Evolutionary conservation across 805 yeast genomes (phyloP).

Genomic region (Spathaspora hagerdaliae): DNA sequence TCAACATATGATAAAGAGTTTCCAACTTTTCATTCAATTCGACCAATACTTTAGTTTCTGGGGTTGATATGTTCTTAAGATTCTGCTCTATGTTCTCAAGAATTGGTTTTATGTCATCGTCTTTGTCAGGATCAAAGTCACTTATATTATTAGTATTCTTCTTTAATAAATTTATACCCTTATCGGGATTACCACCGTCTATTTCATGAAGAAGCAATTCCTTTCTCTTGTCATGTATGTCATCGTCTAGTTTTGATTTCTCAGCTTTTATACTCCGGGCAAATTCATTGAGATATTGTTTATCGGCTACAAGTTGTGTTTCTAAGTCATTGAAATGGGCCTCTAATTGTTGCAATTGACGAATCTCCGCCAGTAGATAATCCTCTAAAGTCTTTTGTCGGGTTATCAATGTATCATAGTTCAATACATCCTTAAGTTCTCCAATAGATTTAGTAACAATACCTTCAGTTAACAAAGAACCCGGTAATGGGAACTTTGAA

Average conservation of each 20-base stretch:
- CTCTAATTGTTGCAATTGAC: conserved; percentile 32
- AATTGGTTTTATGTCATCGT: conserved; percentile 14
- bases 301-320: conserved; percentile 26
- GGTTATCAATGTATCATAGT: conserved; percentile 21
- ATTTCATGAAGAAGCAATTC: neutral
- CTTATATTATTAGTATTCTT: neutral
- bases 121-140: conserved; percentile 14
- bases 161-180: neutral
- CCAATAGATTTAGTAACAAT: conserved; percentile 7
- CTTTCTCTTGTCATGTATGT: conserved; percentile 8
- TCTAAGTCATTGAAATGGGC: conserved; percentile 19
- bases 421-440: conserved; percentile 14
- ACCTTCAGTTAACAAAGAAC: conserved; percentile 12
- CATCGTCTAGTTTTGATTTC: conserved; percentile 11
- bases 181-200: neutral
- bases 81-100: conserved; percentile 12
- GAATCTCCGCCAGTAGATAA: conserved; percentile 36
- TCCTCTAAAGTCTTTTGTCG: conserved; percentile 29
- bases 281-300: conserved; percentile 27
- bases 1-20: conserved; percentile 12
- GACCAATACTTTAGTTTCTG: conserved; percentile 8
- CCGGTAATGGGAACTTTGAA: conserved; percentile 24
- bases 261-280: conserved; percentile 16
- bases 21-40: conserved; percentile 18
- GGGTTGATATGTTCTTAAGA: conserved; percentile 10